A percentile compares a stretch with the other conserved stretches of the same genome.
phyloP scores from a whole-genome alignment of 176 grass and related monocot species.

The Aegilops sharonensis region DNA sequence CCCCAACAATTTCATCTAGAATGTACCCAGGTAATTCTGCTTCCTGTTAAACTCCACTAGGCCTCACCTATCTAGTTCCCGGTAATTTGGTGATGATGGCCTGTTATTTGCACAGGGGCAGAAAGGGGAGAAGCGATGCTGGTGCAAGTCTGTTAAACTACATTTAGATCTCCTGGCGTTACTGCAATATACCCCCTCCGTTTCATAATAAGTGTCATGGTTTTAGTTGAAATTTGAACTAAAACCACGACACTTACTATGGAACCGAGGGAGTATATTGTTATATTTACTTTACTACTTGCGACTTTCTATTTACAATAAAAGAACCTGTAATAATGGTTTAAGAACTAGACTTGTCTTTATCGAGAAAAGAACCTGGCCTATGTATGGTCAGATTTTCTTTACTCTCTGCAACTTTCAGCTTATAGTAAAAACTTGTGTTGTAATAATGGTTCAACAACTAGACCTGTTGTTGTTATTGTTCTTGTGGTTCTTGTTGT shows the following conservation, averaged over 20 bases:
- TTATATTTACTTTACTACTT: not conserved
- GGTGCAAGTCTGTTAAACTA: not conserved
- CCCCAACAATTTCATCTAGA: not conserved
- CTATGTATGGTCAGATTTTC: not conserved
- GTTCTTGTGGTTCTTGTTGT: not conserved
- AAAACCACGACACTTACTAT: too few species aligned
- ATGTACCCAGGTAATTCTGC: constrained; percentile 11
- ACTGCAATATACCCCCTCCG: not conserved
- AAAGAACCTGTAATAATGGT: constrained; percentile 38
- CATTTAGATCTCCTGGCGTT: constrained; percentile 5
- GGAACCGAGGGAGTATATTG: not conserved
- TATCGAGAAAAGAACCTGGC: not conserved
- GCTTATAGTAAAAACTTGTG: constrained; percentile 2
- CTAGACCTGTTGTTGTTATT: not conserved
- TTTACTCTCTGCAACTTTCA: not conserved
- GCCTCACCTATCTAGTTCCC: not conserved
- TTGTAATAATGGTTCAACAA: not conserved
- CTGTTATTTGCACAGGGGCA: constrained; percentile 22
- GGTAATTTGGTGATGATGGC: not conserved
- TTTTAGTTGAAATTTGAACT: too few species aligned
- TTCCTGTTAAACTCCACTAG: not conserved
- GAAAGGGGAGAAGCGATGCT: not conserved
- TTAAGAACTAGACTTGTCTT: constrained; percentile 6
- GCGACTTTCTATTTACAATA: constrained; percentile 10
- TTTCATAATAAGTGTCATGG: too few species aligned